Evolutionary conservation across 2,329 filamentous ascomycete species (phyloP).

Genomic region (Dendrostoma leiphaemia): DNA sequence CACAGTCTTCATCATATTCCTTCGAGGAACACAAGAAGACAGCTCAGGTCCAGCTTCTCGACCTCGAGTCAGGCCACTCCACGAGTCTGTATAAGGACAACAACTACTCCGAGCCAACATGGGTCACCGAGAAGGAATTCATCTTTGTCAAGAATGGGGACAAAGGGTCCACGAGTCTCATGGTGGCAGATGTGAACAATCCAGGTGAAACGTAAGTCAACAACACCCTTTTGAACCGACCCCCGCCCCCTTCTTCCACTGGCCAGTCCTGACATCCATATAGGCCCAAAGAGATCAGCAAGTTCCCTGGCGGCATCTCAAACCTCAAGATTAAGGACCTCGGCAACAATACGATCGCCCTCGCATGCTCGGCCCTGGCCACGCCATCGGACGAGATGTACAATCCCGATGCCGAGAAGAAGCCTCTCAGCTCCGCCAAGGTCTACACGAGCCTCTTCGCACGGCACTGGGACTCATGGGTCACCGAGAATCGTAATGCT

Average conservation of each 20-base stretch:
- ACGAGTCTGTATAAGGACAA: conserved; percentile 63
- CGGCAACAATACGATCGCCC: conserved; percentile 46
- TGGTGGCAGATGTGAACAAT: conserved; percentile 37
- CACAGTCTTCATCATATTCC: conserved; percentile 69
- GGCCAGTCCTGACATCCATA: neutral
- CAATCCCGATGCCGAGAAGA: conserved; percentile 60
- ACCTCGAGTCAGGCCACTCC: conserved; percentile 65
- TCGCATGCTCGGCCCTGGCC: conserved; percentile 62
- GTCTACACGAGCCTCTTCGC: conserved; percentile 76
- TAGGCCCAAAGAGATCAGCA: conserved; percentile 44
- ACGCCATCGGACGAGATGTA: conserved; percentile 68
- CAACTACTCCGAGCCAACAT: conserved; percentile 68
- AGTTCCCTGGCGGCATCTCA: conserved; percentile 52
- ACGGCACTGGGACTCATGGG: conserved; percentile 80
- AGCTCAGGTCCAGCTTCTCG: conserved; percentile 66
- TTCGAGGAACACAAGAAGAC: conserved; percentile 72
- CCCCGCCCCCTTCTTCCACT: neutral
- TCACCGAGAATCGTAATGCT: conserved; percentile 65
- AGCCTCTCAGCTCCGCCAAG: conserved; percentile 61
- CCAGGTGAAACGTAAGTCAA: conserved; percentile 37
- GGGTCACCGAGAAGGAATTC: conserved; percentile 68
- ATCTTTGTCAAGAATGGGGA: conserved; percentile 52
- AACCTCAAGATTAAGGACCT: conserved; percentile 58
- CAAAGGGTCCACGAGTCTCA: conserved; percentile 45
- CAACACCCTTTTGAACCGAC: too few relatives aligned